Base-by-base conservation (phyloP, 1,284 basidiomycete species). In the Puccinia horiana region DNA sequence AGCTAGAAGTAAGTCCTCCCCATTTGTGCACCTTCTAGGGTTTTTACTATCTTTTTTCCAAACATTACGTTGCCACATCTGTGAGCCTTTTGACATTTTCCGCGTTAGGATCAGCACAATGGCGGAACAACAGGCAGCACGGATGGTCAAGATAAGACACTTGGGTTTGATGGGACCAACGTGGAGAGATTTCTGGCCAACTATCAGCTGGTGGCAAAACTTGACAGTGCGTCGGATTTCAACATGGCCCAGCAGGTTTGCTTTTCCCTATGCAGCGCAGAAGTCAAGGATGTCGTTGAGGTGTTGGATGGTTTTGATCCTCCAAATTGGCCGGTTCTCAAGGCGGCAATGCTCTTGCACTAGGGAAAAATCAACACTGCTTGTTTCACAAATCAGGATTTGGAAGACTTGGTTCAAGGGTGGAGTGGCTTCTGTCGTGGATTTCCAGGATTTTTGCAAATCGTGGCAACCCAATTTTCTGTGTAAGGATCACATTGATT, bases 1-100 rank as follows among this genome's bases (percentile, higher is more conserved):
- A 26, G 20, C 16, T 58, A 58, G 56, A 58, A 58, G 56, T 58
- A 58, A 58, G 56, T 58, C 56, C 56, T 26, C 56, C n/a, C 56
- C 56, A 58, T 26, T 26, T 58, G 6, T 26, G 56, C 56, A 58
- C 56, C 56, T n/a, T n/a, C 56, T 26, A 26, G n/a, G n/a, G 56
- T 26, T 58, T 26, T n/a, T 26, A 26, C 56, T n/a, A 26, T n/a
- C 23, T 26, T n/a, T 58, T 58, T 9, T n/a, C 23, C 23, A 58
- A 58, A 26, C 56, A 26, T 6, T 26, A n/a, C 44, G 16, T 47
- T 47, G 44, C 44, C 44, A 47, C 44, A 47, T 16, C 16, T 47
- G 16, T 8, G 44, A 47, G 44, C 44, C 8, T 47, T 47, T 47
- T 47, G 44, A 47, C 8, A 16, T 8, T 58, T 8, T 9, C 56